Conservation (phyloP, 495 filamentous ascomycete genomes). For the Aspergillus egyptiacus region DNA sequence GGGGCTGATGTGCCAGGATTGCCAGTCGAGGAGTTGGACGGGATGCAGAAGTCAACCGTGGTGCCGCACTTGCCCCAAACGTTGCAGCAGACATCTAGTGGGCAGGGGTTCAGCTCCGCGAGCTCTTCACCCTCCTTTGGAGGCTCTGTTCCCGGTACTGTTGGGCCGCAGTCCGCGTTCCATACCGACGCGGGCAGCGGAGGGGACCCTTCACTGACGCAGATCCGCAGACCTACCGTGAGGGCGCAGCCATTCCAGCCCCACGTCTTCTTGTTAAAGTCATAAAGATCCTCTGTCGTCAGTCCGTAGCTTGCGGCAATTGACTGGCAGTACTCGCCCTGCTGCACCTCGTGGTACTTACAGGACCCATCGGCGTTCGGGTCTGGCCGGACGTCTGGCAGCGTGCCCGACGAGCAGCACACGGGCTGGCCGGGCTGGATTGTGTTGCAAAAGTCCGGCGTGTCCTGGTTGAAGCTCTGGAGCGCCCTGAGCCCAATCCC, state of each 20-base stretch:
- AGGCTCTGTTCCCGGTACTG: slow-evolving; percentile 28
- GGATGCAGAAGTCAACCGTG: slow-evolving; percentile 41
- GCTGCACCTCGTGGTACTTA: neutral
- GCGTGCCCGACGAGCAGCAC: neutral
- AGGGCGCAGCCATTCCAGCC: slow-evolving; percentile 44
- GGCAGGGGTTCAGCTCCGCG: slow-evolving; percentile 21
- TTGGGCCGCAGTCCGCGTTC: slow-evolving; percentile 42
- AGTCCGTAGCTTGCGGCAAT: slow-evolving; percentile 14
- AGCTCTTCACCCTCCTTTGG: slow-evolving; percentile 13
- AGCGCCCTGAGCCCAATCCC: neutral
- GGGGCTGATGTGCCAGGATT: slow-evolving; percentile 30
- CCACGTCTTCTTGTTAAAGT: slow-evolving; percentile 38
- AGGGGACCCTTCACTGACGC: slow-evolving; percentile 41
- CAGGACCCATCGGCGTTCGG: neutral
- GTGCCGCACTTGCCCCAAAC: slow-evolving; percentile 32
- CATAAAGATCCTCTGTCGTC: slow-evolving; percentile 24
- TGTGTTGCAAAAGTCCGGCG: neutral
- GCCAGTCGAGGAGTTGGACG: slow-evolving; percentile 15
- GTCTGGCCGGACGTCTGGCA: neutral
- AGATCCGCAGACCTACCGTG: slow-evolving; percentile 25
- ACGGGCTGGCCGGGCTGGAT: neutral
- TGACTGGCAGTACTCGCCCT: neutral
- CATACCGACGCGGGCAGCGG: slow-evolving; percentile 35
- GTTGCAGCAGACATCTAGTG: slow-evolving; percentile 27
- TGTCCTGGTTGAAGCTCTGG: neutral